Conservation (phyloP, 441 rosid species). For the Pelargonium hybrid region DNA sequence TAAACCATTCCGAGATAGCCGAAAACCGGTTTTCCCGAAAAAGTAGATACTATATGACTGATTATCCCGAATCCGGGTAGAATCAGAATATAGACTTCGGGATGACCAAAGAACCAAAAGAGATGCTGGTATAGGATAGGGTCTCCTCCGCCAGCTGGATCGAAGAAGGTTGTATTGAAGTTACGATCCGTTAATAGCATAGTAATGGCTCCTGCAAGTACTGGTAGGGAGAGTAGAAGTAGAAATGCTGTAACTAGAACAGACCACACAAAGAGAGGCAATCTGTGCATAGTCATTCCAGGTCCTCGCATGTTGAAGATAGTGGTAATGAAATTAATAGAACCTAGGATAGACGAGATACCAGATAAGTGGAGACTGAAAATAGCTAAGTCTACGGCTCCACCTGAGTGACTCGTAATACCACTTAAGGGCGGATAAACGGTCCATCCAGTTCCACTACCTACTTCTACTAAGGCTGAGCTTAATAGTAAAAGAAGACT, state of each 20-base stretch:
- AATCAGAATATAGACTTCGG: neutral
- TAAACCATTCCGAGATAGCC: slow-evolving; percentile 13
- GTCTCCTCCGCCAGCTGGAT: neutral
- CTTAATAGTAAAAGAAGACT: no score
- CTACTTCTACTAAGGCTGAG: no score
- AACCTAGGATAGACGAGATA: neutral
- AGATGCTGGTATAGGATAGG: slow-evolving; percentile 12
- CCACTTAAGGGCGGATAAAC: no score
- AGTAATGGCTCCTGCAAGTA: neutral
- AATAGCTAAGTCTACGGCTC: no score
- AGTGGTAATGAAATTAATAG: neutral
- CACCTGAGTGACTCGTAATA: no score
- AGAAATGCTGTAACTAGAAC: slow-evolving; percentile 3
- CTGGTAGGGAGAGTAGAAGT: slow-evolving; percentile 1
- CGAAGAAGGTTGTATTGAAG: neutral
- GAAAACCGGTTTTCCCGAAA: neutral
- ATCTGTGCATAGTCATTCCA: slow-evolving; percentile 8
- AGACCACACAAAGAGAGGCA: slow-evolving; percentile 9
- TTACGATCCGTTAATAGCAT: neutral
- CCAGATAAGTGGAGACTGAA: neutral
- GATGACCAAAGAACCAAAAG: slow-evolving; percentile 4
- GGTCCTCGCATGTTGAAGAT: slow-evolving; percentile 8
- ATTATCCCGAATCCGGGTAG: neutral
- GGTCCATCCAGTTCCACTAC: no score
- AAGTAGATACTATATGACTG: slow-evolving; percentile 2